Conservation (phyloP, 345 rosid genomes). For the Gossypium mustelinum region DNA sequence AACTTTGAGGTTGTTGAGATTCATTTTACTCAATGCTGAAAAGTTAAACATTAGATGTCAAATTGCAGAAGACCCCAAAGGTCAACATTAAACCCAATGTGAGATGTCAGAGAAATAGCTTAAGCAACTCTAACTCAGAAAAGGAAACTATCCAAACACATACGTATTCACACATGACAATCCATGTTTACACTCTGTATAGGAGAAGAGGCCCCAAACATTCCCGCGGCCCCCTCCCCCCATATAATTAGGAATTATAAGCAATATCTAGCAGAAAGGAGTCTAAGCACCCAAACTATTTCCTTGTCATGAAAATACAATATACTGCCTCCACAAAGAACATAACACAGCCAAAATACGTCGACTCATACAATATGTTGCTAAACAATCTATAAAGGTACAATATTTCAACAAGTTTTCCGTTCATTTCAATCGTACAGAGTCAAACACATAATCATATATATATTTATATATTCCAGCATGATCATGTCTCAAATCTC, state of each 20-base stretch:
- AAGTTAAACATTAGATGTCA: neutral
- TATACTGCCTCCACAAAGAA: neutral
- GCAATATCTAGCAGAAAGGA: neutral
- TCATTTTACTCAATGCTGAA: constrained; percentile 29
- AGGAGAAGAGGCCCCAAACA: neutral
- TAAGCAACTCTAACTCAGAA: neutral
- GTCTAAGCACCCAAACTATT: neutral
- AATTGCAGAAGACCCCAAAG: neutral
- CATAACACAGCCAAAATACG: neutral
- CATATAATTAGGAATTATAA: neutral
- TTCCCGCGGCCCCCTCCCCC: neutral
- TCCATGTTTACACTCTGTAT: neutral
- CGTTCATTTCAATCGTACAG: neutral
- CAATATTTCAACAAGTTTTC: neutral
- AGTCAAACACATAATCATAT: neutral
- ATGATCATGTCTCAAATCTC: neutral
- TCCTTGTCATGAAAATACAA: neutral
- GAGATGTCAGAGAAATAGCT: neutral
- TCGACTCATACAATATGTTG: neutral
- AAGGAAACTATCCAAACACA: neutral
- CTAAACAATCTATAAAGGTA: neutral
- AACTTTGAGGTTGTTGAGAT: constrained; percentile 62
- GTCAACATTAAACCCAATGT: neutral
- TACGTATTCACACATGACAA: neutral
- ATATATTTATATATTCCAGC: neutral